Evolutionary conservation across 306 rosid genomes (phyloP), one percentile per base, ranked within the genome.

Genomic region (Prunus kanzakura): DNA sequence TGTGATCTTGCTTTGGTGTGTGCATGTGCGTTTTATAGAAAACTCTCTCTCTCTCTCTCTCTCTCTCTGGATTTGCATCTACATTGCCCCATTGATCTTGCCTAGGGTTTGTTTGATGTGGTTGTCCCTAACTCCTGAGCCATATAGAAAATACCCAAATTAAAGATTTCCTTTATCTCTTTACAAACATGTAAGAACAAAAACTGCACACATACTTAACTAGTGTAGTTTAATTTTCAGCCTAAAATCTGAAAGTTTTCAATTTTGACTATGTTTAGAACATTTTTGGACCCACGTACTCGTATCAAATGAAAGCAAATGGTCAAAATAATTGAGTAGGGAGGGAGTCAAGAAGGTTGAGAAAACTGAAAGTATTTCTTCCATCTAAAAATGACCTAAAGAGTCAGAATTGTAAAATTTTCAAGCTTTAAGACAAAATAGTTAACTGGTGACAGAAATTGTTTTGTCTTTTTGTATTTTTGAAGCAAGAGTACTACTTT

Each of bases 91-190:
- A 55, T 68, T 23, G 1, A 4, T 23, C 29, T 49, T 23, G 57
- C 5, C 23, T 30, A 18, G 18, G 51, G 14, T 18, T 69, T 51
- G 49, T 30, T 52, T 71, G 35, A 30, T 71, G 19, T 71, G 49
- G 22, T 29, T 30, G 73, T n/a, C 50, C 8, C 18, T 4, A 23
- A 1, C 8, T n/a, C 13, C n/a, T 0, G 16, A 69, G 60, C 27
- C 62, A 56, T 32, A 19, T 11, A 52, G 49, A 8, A 32, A 54
- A 51, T 11, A 35, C 22, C 29, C 57, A 47, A 70, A 8, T 43
- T 9, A 13, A 70, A 25, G 47, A 23, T 67, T 84, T 80, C 3
- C 32, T 73, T 78, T 27, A 58, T 27, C 16, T 29, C 2, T 23
- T 23, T 25, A 23, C 64, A 58, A 58, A 11, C 15, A 20, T 22